phyloP scores from a whole-genome alignment of 805 yeast genomes.

The Saitoella complicata region DNA sequence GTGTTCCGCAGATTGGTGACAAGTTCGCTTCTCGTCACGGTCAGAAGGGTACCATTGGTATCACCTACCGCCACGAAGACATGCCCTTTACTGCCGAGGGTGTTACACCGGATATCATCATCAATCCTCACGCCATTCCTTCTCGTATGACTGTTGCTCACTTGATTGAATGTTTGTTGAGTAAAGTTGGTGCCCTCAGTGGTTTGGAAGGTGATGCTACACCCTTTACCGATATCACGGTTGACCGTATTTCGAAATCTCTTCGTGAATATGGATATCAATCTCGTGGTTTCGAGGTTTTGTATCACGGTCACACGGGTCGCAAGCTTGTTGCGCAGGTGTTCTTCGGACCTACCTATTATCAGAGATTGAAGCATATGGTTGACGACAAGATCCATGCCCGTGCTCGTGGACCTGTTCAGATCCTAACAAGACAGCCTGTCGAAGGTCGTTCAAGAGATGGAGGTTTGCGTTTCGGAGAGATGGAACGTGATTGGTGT shows the following conservation, averaged over 20 bases:
- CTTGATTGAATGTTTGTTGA: constrained; percentile 90
- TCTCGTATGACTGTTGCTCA: constrained; percentile 99
- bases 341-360: constrained; percentile 98
- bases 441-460: constrained; percentile 98
- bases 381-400: constrained; percentile 98
- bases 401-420: constrained; percentile 97
- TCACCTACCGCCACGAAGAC: constrained; percentile 94
- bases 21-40: constrained; percentile 99
- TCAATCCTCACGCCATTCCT: constrained; percentile 99
- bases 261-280: constrained; percentile 93
- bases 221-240: constrained; percentile 96
- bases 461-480: constrained; percentile 98
- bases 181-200: constrained; percentile 84
- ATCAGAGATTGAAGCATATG: constrained; percentile 97
- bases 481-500: constrained; percentile 97
- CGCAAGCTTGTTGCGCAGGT: constrained; percentile 94
- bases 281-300: constrained; percentile 94
- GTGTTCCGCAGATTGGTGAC: constrained; percentile 97
- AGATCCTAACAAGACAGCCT: constrained; percentile 93
- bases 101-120: constrained; percentile 89
- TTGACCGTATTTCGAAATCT: constrained; percentile 85
- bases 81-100: constrained; percentile 97
- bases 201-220: constrained; percentile 99
- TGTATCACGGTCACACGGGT: constrained; percentile 99
- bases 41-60: constrained; percentile 99